Conservation (phyloP, 805 yeast species). For the Sugiyamaella valdiviana region DNA sequence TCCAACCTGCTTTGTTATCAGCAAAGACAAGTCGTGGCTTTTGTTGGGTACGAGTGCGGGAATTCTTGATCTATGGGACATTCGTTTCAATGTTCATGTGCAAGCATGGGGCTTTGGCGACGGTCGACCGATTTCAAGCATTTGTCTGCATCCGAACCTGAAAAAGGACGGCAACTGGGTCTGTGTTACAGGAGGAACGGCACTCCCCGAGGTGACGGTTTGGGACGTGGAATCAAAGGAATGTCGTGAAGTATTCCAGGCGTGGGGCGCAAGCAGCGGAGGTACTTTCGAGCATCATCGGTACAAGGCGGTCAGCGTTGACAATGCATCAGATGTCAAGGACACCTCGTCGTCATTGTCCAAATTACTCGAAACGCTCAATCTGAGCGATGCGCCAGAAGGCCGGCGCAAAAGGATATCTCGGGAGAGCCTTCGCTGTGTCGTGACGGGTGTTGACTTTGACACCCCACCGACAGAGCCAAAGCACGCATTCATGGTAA, state of each 20-base stretch:
- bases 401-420: neutral
- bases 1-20: constrained; percentile 53
- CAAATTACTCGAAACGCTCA: neutral
- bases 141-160: constrained; percentile 45
- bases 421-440: neutral
- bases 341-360: neutral
- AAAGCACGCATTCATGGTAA: constrained; percentile 22
- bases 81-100: constrained; percentile 56
- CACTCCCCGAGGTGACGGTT: constrained; percentile 51
- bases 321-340: neutral
- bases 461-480: neutral
- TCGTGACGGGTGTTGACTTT: constrained; percentile 1
- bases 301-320: constrained; percentile 11
- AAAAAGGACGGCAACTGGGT: constrained; percentile 40
- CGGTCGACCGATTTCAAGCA: constrained; percentile 43
- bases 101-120: constrained; percentile 56
- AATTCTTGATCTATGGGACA: constrained; percentile 72
- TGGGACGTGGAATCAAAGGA: constrained; percentile 69
- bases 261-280: constrained; percentile 19
- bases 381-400: neutral
- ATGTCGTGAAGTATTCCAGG: constrained; percentile 43
- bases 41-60: constrained; percentile 73
- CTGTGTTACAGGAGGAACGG: constrained; percentile 63
- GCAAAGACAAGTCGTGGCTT: constrained; percentile 52
- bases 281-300: constrained; percentile 8